Conservation (phyloP, 257 asterid species). For the Verbascum thapsus region DNA sequence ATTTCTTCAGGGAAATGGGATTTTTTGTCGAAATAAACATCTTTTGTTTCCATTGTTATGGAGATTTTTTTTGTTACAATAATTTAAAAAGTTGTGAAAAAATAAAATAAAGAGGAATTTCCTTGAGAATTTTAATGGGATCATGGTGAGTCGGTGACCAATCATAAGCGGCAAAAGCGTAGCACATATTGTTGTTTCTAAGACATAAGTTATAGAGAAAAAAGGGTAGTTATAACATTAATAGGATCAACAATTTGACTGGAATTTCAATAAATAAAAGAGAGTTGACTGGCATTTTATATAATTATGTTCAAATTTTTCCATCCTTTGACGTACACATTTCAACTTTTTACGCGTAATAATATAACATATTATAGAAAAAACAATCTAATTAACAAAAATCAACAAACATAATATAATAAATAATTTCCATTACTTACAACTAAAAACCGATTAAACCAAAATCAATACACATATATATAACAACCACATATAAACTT, state of each 20-base stretch:
- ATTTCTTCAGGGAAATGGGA: conserved; percentile 25
- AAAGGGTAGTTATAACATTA: conserved; percentile 12
- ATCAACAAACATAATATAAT: no score
- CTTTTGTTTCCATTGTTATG: conserved; percentile 5
- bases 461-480: no score
- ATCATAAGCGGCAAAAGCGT: not conserved
- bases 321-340: no score
- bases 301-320: no score
- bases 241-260: conserved; percentile 22
- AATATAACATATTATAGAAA: no score
- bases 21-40: conserved; percentile 1
- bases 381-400: no score
- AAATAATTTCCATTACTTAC: no score
- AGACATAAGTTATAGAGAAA: not conserved
- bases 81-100: not conserved
- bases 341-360: no score
- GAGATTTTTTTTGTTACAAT: not conserved
- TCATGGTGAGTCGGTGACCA: conserved; percentile 17
- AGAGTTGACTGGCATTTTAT: no score
- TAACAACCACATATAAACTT: no score
- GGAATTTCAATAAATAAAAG: not conserved
- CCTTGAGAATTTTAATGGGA: not conserved
- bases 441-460: no score
- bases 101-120: not conserved
- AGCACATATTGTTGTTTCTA: not conserved